Conservation (phyloP, 2,329 filamentous ascomycete genomes). For the Cylindrodendrum hubeiense region DNA sequence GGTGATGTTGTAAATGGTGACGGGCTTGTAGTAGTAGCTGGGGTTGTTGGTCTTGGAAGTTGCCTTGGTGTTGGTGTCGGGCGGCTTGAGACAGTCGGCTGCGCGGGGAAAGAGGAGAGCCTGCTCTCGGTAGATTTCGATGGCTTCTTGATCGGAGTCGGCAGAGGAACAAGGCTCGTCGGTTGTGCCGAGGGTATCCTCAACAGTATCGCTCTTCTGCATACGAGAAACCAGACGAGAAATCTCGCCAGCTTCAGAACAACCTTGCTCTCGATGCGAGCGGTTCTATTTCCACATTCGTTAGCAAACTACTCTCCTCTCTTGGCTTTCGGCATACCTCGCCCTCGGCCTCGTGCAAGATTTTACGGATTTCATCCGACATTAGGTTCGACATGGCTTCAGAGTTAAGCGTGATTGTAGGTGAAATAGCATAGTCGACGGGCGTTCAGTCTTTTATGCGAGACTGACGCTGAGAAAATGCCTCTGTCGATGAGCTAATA, state of each 20-base stretch:
- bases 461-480: not conserved
- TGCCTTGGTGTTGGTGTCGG: not conserved
- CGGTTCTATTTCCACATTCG: not conserved
- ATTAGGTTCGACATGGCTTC: not conserved
- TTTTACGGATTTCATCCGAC: not conserved
- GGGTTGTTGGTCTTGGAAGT: not conserved
- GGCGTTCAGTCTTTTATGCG: not conserved
- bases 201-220: not conserved
- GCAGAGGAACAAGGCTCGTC: not conserved
- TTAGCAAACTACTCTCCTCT: not conserved
- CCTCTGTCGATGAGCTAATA: not conserved
- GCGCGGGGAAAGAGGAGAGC: not conserved
- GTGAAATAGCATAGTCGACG: too few species aligned
- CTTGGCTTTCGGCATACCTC: not conserved
- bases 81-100: too few species aligned
- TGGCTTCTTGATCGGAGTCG: not conserved
- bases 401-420: not conserved
- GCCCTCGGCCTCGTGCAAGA: not conserved
- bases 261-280: not conserved
- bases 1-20: not conserved
- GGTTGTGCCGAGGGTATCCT: not conserved
- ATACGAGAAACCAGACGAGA: too few species aligned
- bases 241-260: too few species aligned
- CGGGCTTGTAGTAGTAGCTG: not conserved
- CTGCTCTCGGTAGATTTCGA: not conserved